phyloP scores from a whole-genome alignment of 2,329 filamentous ascomycete species.

The Chlorencoelia australis region DNA sequence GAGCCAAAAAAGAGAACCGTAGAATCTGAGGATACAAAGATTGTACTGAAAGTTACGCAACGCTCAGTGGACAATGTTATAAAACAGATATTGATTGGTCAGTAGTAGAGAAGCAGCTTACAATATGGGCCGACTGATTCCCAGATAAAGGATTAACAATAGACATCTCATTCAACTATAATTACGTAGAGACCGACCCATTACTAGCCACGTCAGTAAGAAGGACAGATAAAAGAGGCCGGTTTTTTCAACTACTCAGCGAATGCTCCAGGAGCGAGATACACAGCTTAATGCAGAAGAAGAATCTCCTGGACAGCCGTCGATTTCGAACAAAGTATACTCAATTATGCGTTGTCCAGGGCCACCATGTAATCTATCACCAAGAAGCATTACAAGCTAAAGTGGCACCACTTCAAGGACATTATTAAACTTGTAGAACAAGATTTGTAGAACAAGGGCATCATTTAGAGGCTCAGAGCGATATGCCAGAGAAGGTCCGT shows the following conservation, averaged over 20 bases:
- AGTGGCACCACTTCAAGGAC: constrained; percentile 7
- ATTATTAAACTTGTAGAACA: constrained; percentile 5
- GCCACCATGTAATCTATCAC: constrained; percentile 3
- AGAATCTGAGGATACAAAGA: constrained; percentile 10
- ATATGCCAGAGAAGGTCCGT: constrained; percentile 9
- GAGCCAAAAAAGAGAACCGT: constrained; percentile 8
- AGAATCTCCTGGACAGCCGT: constrained; percentile 6
- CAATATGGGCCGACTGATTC: constrained; percentile 4
- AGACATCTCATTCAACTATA: constrained; percentile 10
- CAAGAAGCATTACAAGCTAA: constrained; percentile 12
- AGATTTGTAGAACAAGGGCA: constrained; percentile 7
- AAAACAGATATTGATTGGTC: constrained; percentile 22
- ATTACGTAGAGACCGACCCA: constrained; percentile 9
- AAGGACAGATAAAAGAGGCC: constrained; percentile 8
- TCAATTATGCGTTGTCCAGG: constrained; percentile 6
- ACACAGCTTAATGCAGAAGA: constrained; percentile 8
- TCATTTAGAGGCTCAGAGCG: constrained; percentile 7
- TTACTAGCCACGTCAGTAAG: constrained; percentile 4
- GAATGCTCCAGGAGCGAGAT: constrained; percentile 5
- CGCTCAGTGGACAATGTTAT: constrained; percentile 23
- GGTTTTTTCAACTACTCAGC: constrained; percentile 7
- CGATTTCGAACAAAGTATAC: constrained; percentile 5
- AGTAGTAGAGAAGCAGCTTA: constrained; percentile 13
- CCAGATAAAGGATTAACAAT: constrained; percentile 8
- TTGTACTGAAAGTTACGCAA: constrained; percentile 9